phyloP scores from a whole-genome alignment of 345 rosid species.

The Reutealis trisperma region DNA sequence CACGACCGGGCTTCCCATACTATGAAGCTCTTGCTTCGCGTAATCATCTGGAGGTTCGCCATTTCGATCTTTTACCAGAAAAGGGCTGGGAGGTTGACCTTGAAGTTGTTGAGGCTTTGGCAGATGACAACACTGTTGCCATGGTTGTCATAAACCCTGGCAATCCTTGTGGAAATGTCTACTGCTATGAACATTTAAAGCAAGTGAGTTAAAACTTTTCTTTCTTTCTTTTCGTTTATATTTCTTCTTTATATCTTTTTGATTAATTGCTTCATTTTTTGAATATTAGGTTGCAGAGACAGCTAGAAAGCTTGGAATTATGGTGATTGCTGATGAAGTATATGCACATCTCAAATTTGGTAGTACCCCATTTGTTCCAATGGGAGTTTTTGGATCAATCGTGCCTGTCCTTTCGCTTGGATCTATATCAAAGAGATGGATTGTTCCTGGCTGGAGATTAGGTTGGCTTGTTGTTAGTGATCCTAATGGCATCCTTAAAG shows the following conservation, averaged over 20 bases:
- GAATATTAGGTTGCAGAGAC: constrained; percentile 22
- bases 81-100: constrained; percentile 67
- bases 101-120: constrained; percentile 46
- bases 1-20: constrained; percentile 46
- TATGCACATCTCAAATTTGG: constrained; percentile 25
- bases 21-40: constrained; percentile 41
- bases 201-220: constrained; percentile 18
- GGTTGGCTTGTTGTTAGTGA: constrained; percentile 29
- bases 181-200: constrained; percentile 47
- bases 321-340: constrained; percentile 35
- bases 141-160: constrained; percentile 56
- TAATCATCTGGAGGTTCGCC: constrained; percentile 44
- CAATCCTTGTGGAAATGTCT: constrained; percentile 55
- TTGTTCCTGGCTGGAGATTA: constrained; percentile 37
- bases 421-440: constrained; percentile 31
- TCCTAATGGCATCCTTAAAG: constrained; percentile 24
- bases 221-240: too few relatives aligned
- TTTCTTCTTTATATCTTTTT: too few relatives aligned
- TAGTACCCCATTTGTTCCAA: constrained; percentile 22
- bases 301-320: constrained; percentile 26
- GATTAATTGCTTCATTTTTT: not conserved
- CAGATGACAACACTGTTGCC: constrained; percentile 63
- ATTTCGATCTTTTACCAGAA: constrained; percentile 60
- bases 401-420: constrained; percentile 30
- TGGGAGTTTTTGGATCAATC: constrained; percentile 27